These are phyloP conservation scores for Aspergillus fumigatiaffinis DNA, from an alignment of 2,329 filamentous ascomycete species.

Conservation along the genomic window DNA sequence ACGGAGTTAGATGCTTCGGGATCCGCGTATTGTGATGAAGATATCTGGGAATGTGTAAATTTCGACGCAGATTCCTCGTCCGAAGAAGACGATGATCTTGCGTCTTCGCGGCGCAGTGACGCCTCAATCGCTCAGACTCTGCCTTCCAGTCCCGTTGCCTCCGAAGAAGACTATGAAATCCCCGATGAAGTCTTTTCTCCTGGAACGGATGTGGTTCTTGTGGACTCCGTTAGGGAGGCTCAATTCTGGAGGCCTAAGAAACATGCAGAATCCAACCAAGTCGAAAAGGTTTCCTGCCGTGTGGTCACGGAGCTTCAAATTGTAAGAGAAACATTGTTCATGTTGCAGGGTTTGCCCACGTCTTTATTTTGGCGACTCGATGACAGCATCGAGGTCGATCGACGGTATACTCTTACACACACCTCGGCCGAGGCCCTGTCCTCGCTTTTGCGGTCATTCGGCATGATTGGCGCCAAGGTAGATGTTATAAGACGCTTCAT, in stretches of 20 bases:
- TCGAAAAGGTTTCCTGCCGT: constrained; percentile 19
- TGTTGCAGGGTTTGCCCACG: constrained; percentile 76
- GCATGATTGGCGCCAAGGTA: constrained; percentile 47
- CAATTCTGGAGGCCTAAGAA: constrained; percentile 48
- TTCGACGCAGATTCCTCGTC: constrained; percentile 34
- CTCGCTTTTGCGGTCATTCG: constrained; percentile 41
- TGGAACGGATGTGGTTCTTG: constrained; percentile 30
- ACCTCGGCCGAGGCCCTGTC: constrained; percentile 28
- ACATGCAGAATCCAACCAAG: constrained; percentile 7
- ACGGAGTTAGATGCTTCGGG: constrained; percentile 74
- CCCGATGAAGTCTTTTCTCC: constrained; percentile 31
- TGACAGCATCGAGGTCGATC: constrained; percentile 33
- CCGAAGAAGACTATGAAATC: constrained; percentile 32
- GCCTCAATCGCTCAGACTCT: constrained; percentile 24
- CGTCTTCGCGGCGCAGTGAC: constrained; percentile 29
- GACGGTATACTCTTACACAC: constrained; percentile 34
- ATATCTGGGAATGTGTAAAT: constrained; percentile 41
- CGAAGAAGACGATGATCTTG: constrained; percentile 30
- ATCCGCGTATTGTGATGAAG: constrained; percentile 55
- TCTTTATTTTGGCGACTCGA: constrained; percentile 58
- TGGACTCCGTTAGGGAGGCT: constrained; percentile 37
- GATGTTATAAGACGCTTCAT: constrained; percentile 49
- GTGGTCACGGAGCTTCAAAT: constrained; percentile 66
- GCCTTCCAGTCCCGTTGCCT: constrained; percentile 23
- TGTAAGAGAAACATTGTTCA: constrained; percentile 74